These are phyloP conservation scores for Marchantia polymorpha DNA, from an alignment of 225 moss, liverwort and hornwort species.

Conservation along the genomic window DNA sequence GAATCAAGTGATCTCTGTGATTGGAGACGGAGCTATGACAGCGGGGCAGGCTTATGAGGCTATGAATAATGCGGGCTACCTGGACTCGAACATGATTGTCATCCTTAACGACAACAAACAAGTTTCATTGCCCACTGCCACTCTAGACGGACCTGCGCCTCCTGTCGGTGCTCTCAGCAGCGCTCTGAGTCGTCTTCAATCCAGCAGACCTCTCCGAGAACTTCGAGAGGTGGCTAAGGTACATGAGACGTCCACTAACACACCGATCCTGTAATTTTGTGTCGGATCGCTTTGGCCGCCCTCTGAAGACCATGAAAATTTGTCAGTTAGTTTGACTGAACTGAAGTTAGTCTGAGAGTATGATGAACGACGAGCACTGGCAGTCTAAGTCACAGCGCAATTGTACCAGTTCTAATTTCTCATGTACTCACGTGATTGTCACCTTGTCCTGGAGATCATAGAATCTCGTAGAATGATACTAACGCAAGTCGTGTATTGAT, in stretches of 20 bases:
- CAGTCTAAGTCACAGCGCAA: too few species aligned
- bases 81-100: slow-evolving; percentile 46
- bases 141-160: slow-evolving; percentile 44
- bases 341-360: too few species aligned
- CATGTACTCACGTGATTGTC: not conserved
- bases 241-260: not conserved
- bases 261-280: not conserved
- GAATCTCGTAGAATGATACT: not conserved
- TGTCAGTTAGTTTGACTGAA: too few species aligned
- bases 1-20: slow-evolving; percentile 42
- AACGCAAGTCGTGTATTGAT: not conserved
- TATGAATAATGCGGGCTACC: slow-evolving; percentile 49
- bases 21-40: slow-evolving; percentile 51
- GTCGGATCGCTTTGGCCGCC: not conserved
- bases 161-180: slow-evolving; percentile 49
- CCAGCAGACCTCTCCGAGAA: slow-evolving; percentile 36
- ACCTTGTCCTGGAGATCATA: not conserved
- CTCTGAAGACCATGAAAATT: not conserved
- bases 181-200: slow-evolving; percentile 38
- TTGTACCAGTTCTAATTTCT: too few species aligned
- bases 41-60: slow-evolving; percentile 55
- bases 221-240: slow-evolving; percentile 41
- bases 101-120: slow-evolving; percentile 53
- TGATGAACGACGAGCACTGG: too few species aligned
- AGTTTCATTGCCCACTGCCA: slow-evolving; percentile 49